phyloP scores from a whole-genome alignment of 306 rosid species.

The Vigna angularis region DNA sequence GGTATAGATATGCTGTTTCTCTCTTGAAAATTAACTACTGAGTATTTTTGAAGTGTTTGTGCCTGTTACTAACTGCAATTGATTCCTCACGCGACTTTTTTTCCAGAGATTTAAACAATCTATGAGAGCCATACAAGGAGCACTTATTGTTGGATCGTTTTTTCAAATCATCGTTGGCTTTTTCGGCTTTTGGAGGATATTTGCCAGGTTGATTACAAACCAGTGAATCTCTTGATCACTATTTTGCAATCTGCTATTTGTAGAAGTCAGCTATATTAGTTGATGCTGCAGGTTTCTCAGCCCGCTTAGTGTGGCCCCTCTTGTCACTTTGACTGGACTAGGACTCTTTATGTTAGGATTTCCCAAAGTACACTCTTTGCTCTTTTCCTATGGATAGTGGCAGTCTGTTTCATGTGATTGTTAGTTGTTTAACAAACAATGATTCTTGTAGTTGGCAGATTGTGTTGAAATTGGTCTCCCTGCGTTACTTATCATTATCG shows the following conservation, averaged over 20 bases:
- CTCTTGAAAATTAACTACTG: slow-evolving; percentile 11
- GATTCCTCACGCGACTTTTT: slow-evolving; percentile 23
- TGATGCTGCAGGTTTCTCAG: slow-evolving; percentile 72
- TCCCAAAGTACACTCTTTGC: slow-evolving; percentile 61
- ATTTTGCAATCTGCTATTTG: slow-evolving; percentile 28
- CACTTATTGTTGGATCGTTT: slow-evolving; percentile 71
- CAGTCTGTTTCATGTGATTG: slow-evolving; percentile 19
- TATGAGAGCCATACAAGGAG: slow-evolving; percentile 80
- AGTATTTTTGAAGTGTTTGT: slow-evolving; percentile 18
- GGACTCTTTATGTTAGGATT: slow-evolving; percentile 75
- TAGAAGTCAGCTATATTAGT: slow-evolving; percentile 26
- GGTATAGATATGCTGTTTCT: neutral
- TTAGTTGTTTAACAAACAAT: slow-evolving; percentile 36
- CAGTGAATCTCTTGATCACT: neutral
- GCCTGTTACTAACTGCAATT: slow-evolving; percentile 32
- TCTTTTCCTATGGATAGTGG: neutral
- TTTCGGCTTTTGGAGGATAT: slow-evolving; percentile 83
- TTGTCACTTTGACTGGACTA: slow-evolving; percentile 85
- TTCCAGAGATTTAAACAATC: slow-evolving; percentile 73
- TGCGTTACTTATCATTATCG: slow-evolving; percentile 66
- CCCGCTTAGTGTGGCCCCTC: slow-evolving; percentile 84
- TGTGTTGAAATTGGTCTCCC: slow-evolving; percentile 97
- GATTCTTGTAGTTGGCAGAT: slow-evolving; percentile 68
- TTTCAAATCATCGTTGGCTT: slow-evolving; percentile 75
- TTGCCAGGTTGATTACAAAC: slow-evolving; percentile 57